Conservation (phyloP, 1,284 basidiomycete genomes). For the Apiotrichum gracile region DNA sequence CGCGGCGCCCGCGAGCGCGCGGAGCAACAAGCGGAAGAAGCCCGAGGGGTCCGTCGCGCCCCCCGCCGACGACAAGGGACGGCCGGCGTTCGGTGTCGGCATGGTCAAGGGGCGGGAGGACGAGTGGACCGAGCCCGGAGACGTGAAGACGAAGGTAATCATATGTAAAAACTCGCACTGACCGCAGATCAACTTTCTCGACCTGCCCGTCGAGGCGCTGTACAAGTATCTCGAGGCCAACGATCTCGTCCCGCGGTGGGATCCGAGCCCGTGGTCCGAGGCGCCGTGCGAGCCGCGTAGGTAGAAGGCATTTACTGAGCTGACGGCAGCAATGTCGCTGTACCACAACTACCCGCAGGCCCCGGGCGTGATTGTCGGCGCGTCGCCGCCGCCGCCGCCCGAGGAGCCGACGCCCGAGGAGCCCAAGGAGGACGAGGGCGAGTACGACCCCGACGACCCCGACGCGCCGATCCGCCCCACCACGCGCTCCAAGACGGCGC, state of each 20-base stretch:
- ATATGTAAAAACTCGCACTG: too few species aligned
- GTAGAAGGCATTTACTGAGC: neutral
- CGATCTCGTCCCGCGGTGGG: conserved; percentile 41
- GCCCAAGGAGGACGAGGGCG: neutral
- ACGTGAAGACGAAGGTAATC: conserved; percentile 42
- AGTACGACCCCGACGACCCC: conserved; percentile 1
- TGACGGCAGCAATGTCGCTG: conserved; percentile 29
- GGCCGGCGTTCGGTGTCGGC: conserved; percentile 16
- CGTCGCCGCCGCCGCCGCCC: neutral
- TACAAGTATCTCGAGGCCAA: conserved; percentile 40
- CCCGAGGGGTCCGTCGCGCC: conserved; percentile 19
- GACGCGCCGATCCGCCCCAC: conserved; percentile 27
- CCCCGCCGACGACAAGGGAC: neutral
- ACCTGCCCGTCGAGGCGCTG: conserved; percentile 37
- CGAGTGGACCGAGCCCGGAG: conserved; percentile 34
- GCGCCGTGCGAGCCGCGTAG: conserved; percentile 39
- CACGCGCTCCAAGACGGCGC: conserved; percentile 39
- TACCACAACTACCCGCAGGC: conserved; percentile 27
- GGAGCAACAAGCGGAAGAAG: conserved; percentile 33
- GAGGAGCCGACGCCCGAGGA: neutral
- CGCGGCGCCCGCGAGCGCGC: conserved; percentile 7
- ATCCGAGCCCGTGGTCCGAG: conserved; percentile 43
- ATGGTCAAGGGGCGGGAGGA: conserved; percentile 33
- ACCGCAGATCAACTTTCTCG: conserved; percentile 40
- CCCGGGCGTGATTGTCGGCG: conserved; percentile 11